Conservation (phyloP, 2,329 filamentous ascomycete species). For the Dactylellina sp. region DNA sequence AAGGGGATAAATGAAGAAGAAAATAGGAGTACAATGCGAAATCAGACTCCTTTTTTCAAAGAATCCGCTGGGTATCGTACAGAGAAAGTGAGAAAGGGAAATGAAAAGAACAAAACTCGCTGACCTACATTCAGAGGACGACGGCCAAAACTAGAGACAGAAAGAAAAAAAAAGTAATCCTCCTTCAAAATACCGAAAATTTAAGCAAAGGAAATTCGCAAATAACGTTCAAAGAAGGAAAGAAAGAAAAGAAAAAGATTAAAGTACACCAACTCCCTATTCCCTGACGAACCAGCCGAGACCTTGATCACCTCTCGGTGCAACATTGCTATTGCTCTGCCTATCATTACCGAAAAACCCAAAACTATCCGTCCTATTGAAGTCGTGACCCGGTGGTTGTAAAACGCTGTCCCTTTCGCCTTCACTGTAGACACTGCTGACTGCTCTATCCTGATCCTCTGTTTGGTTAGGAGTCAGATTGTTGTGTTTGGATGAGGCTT, state of each 20-base stretch:
- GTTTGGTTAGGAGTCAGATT: constrained; percentile 9
- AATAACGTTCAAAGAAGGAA: constrained; percentile 10
- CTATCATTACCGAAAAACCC: constrained; percentile 54
- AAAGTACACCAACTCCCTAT: constrained; percentile 41
- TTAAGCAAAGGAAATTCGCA: constrained; percentile 1
- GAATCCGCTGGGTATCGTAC: constrained; percentile 55
- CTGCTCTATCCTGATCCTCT: constrained; percentile 20
- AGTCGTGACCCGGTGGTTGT: constrained; percentile 30
- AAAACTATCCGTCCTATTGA: constrained; percentile 50
- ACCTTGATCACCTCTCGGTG: constrained; percentile 51
- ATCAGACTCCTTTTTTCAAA: constrained; percentile 36
- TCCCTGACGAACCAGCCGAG: constrained; percentile 54
- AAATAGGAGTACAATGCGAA: constrained; percentile 49
- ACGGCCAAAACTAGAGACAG: constrained; percentile 4
- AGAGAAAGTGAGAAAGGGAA: constrained; percentile 25
- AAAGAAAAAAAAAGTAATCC: constrained; percentile 18
- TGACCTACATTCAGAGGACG: constrained; percentile 26
- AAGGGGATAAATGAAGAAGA: not conserved
- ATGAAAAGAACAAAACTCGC: constrained; percentile 21
- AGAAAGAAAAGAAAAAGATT: constrained; percentile 11
- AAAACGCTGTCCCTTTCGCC: constrained; percentile 26
- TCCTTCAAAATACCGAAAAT: constrained; percentile 23
- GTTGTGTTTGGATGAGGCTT: constrained; percentile 30
- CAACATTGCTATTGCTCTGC: constrained; percentile 24
- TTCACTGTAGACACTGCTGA: constrained; percentile 50